A percentile compares a stretch with the other conserved stretches of the same genome.
These are phyloP conservation scores for Cornus suecica DNA, from an alignment of 148 eudicot species.

Conservation along the genomic window DNA sequence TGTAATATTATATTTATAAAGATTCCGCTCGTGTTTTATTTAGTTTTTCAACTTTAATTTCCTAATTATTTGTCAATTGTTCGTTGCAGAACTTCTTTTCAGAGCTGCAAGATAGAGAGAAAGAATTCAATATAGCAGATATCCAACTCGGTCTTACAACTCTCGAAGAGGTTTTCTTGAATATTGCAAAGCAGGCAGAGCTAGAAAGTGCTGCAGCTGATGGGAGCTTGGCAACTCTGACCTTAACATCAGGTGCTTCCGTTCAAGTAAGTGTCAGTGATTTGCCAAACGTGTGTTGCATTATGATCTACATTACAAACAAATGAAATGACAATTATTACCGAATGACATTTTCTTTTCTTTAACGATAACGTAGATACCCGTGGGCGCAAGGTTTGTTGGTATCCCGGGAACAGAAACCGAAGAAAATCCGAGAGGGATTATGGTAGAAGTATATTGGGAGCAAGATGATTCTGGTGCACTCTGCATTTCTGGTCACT, in stretches of 20 bases:
- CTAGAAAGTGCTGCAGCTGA: constrained; percentile 61
- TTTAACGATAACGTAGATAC: constrained; percentile 37
- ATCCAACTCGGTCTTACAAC: constrained; percentile 71
- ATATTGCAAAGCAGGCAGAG: constrained; percentile 64
- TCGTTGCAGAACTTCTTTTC: constrained; percentile 39
- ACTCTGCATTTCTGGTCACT: constrained; percentile 62
- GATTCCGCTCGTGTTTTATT: not conserved
- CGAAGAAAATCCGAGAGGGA: constrained; percentile 46
- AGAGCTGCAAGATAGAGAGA: constrained; percentile 60
- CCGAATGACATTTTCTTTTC: not conserved
- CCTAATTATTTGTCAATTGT: not conserved
- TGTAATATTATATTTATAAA: not conserved
- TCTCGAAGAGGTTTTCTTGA: constrained; percentile 72
- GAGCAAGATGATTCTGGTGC: constrained; percentile 60
- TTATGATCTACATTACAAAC: not conserved
- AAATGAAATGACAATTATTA: not conserved
- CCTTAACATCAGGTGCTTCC: constrained; percentile 46
- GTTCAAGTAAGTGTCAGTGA: constrained; percentile 36
- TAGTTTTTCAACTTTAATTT: not conserved
- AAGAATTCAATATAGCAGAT: constrained; percentile 55
- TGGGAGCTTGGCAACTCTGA: constrained; percentile 46
- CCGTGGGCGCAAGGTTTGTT: constrained; percentile 54
- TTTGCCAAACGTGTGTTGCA: not conserved
- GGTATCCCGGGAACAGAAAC: constrained; percentile 56
- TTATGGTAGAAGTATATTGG: constrained; percentile 71